These are phyloP conservation scores for Fusarium globosum DNA, from an alignment of 2,329 filamentous ascomycete genomes.

Conservation along the genomic window DNA sequence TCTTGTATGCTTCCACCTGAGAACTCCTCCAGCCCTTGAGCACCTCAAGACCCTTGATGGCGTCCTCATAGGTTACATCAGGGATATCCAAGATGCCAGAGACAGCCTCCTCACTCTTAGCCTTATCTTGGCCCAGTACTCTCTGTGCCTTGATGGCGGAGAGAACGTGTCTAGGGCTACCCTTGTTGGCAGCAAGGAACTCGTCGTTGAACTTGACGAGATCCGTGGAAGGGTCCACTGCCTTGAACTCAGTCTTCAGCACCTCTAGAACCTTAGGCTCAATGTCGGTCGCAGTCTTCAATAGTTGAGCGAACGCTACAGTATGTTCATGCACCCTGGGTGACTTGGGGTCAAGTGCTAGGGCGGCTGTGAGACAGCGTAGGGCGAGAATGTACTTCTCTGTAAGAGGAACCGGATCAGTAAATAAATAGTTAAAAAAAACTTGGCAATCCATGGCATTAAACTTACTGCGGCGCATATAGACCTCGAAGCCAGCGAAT, in stretches of 20 bases:
- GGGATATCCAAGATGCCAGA: conserved; percentile 65
- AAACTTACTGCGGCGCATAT: conserved; percentile 80
- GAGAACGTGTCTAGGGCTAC: conserved; percentile 71
- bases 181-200: conserved; percentile 71
- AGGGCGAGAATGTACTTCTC: conserved; percentile 90
- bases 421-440: not conserved
- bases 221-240: conserved; percentile 66
- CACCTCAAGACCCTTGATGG: conserved; percentile 57
- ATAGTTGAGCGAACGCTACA: conserved; percentile 73
- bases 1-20: conserved; percentile 61
- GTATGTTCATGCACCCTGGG: conserved; percentile 81
- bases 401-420: conserved; percentile 49
- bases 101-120: conserved; percentile 71
- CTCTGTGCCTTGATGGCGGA: conserved; percentile 70
- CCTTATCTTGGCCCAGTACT: conserved; percentile 67
- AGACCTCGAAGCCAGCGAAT: conserved; percentile 89
- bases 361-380: conserved; percentile 82
- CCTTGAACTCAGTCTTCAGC: conserved; percentile 74
- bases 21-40: conserved; percentile 62
- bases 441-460: not conserved
- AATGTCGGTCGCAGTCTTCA: conserved; percentile 68
- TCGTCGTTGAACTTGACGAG: conserved; percentile 74
- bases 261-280: conserved; percentile 74
- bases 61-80: conserved; percentile 65
- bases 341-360: conserved; percentile 74